phyloP scores from a whole-genome alignment of 2,329 filamentous ascomycete genomes.

The Nemania sp. region DNA sequence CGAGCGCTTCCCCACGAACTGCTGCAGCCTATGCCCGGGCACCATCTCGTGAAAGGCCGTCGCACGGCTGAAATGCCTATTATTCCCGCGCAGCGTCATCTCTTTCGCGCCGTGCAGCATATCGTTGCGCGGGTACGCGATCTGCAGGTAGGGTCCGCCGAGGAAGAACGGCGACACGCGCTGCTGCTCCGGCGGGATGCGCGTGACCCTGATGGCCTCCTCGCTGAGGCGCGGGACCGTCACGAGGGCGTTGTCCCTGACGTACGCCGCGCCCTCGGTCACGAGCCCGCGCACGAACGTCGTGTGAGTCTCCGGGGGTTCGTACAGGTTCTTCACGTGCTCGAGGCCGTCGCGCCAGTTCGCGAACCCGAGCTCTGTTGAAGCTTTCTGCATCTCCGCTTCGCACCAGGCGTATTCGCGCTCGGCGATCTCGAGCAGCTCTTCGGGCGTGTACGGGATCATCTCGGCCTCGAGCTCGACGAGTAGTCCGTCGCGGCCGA shows the following conservation, averaged over 20 bases:
- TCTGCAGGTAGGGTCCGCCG: slow-evolving; percentile 56
- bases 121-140: slow-evolving; percentile 57
- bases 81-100: slow-evolving; percentile 64
- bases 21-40: slow-evolving; percentile 60
- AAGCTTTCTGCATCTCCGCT: slow-evolving; percentile 55
- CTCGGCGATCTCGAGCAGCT: slow-evolving; percentile 55
- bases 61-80: slow-evolving; percentile 58
- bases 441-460: slow-evolving; percentile 61
- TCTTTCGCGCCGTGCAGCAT: slow-evolving; percentile 59
- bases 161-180: slow-evolving; percentile 63
- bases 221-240: slow-evolving; percentile 58
- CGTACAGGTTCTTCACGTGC: slow-evolving; percentile 57
- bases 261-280: slow-evolving; percentile 55
- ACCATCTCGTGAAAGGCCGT: slow-evolving; percentile 66
- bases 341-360: slow-evolving; percentile 59
- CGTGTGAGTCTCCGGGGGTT: slow-evolving; percentile 57
- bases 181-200: slow-evolving; percentile 58
- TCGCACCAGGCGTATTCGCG: slow-evolving; percentile 60
- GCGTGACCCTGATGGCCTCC: slow-evolving; percentile 58
- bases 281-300: slow-evolving; percentile 55
- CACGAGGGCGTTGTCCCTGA: slow-evolving; percentile 56
- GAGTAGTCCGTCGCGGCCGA: slow-evolving; percentile 54
- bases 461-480: slow-evolving; percentile 58
- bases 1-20: slow-evolving; percentile 51
- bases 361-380: slow-evolving; percentile 50